Evolutionary conservation across 768 basidiomycete genomes (phyloP), one percentile per base, ranked within the genome.

Genomic region (Tulasnella sp.): DNA sequence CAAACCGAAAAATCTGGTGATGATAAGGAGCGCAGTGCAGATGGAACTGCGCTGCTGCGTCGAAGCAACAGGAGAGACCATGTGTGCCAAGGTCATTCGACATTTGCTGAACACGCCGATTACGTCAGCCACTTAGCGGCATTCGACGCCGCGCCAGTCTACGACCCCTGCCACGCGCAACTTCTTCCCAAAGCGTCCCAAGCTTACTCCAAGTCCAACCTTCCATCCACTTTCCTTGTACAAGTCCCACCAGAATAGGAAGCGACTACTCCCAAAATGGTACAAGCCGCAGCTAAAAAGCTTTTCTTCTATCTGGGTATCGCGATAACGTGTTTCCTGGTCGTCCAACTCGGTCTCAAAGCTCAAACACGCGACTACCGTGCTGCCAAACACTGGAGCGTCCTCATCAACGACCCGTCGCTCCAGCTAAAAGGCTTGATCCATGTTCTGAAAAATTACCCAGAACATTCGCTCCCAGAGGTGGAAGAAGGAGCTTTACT

Each of bases 391-490:
- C 37, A 67, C 26, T 69, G 68, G 68, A 62, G 52, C 52, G 35
- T 29, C 16, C 68, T 69, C 41, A 47, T 47, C 42, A 69, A 69
- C 52, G 68, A 69, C n/a, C 68, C 68, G n/a, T 47, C 39, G 41
- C 68, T 47, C 42, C 68, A 69, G 32, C 68, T 69, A 16, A 39
- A 47, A 32, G 68, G 68, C 26, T 37, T 69, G 44, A 69, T 73
- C 62, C 67, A 73, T 39, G 67, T 69, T 35, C 67, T 73, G 37
- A 68, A 68, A 29, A 36, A 68, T 26, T 70, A 69, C 59, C 72
- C 72, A 12, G 67, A 69, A n/a, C 72, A 59, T 22, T 9, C 29
- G 2, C 72, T 73, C 36, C 72, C 72, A 3, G 41, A 41, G 29
- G 40, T 59, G 41, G 67, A 69, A 52, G 72, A 73, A 11, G 47